Evolutionary conservation across 1,139 yeast genomes (phyloP).

Genomic region (Hanseniaspora sp.): DNA sequence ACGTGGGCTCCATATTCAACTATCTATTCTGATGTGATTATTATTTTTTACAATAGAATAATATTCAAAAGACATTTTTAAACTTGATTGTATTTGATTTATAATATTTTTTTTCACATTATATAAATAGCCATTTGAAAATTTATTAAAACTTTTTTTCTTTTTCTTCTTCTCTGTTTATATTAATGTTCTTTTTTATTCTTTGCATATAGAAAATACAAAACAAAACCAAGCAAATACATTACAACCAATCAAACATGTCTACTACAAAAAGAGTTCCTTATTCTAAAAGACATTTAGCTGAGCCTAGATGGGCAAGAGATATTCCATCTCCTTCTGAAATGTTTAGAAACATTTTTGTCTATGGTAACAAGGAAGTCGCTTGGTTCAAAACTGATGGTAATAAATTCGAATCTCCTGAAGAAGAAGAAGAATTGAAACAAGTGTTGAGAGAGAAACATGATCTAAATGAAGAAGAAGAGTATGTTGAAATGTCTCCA

Average conservation of each 20-base stretch:
- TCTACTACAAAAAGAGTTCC: neutral
- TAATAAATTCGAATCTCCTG: slow-evolving; percentile 1
- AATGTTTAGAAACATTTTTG: neutral
- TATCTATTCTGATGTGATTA: no score
- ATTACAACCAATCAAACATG: no score
- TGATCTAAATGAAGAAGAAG: neutral
- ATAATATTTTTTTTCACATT: no score
- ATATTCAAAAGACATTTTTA: no score
- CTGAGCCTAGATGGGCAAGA: slow-evolving; percentile 8
- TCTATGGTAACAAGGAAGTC: slow-evolving; percentile 3
- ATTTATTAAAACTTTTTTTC: no score
- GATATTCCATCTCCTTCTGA: slow-evolving; percentile 3
- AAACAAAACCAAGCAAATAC: neutral
- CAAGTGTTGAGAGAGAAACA: neutral
- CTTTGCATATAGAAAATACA: neutral
- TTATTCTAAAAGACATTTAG: slow-evolving; percentile 7
- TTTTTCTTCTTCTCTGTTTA: no score
- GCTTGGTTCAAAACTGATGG: neutral
- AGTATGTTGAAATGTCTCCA: slow-evolving; percentile 16
- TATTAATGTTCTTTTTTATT: no score
- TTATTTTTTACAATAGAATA: no score
- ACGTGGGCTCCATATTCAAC: no score
- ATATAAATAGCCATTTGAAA: no score
- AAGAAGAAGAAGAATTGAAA: neutral
- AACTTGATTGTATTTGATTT: no score